Base-by-base conservation (phyloP, 2,329 filamentous ascomycete genomes). In the Pseudopyricularia cyperi region DNA sequence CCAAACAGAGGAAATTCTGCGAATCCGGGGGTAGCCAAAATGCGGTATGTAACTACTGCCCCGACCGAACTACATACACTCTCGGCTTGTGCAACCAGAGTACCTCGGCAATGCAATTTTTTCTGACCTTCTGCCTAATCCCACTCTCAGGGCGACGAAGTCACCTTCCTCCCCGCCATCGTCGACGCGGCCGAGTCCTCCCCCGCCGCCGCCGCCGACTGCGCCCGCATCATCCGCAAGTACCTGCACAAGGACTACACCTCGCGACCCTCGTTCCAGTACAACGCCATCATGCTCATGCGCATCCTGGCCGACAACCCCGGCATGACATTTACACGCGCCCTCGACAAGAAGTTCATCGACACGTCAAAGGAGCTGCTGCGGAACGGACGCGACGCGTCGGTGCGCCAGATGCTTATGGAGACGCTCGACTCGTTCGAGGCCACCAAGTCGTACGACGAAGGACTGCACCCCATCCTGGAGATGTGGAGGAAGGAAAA, bases 111-210 rank as follows among this genome's bases (percentile, higher is more conserved):
- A 42, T 42, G n/a, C 4, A 19, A 19, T n/a, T n/a, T 19, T 44
- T 44, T 17, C 22, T 44, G 11, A 44, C 11, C 26, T 34, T 7
- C 48, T 50, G 14, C 34, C 15, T 24, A n/a, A 51, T 30, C 22
- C 42, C 33, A 35, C 17, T 47, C 17, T 19, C 66, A 89, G 77
- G 87, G 84, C 63, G 87, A 94, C 66, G 93, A 97, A 71, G 89
- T 95, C 56, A 82, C 95, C 54, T 88, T 90, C 63, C 84, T 97
- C 34, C 93, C 93, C 8, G 80, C 84, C 54, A 96, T 98, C 58
- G 93, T 98, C 71, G 93, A 97, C 63, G 81, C 86, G 51, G 90
- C 90, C 72, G 93, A 97, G 66, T 95, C 90, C 28, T 95, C 88
- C 47, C 91, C 93, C 8, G 72, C 75, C 47, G 93, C 93, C 6